phyloP scores from a whole-genome alignment of 768 basidiomycete species.

The Lactifluus hygrophoroides region DNA sequence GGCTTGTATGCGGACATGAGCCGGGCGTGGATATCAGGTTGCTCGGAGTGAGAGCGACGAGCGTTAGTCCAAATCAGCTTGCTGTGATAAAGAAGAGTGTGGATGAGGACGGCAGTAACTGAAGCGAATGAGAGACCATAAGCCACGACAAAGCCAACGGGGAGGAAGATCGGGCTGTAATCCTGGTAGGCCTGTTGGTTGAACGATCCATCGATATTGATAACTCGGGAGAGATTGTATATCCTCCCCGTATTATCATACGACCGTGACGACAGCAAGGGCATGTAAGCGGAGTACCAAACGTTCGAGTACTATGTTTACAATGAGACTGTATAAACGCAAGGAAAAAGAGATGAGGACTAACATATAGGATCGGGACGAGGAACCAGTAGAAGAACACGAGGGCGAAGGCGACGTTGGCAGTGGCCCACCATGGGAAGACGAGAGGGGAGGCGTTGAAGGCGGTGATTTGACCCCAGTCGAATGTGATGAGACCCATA shows the following conservation, averaged over 20 bases:
- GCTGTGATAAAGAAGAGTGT: constrained; percentile 66
- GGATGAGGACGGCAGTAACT: constrained; percentile 65
- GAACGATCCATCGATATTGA: constrained; percentile 46
- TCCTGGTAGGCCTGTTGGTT: constrained; percentile 44
- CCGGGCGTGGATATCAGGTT: constrained; percentile 78
- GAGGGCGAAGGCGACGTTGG: constrained; percentile 76
- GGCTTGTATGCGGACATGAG: constrained; percentile 72
- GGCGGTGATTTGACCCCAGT: constrained; percentile 66
- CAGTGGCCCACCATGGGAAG: constrained; percentile 78
- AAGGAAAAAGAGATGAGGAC: background rate
- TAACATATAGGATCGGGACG: constrained; percentile 36
- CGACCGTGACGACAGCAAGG: constrained; percentile 26
- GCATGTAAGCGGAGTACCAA: constrained; percentile 29
- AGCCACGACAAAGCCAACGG: constrained; percentile 63
- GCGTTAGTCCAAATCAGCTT: constrained; percentile 71
- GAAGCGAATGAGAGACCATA: constrained; percentile 78
- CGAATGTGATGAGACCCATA: constrained; percentile 84
- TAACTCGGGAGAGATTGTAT: constrained; percentile 53
- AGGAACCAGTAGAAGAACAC: constrained; percentile 52
- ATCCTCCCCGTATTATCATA: constrained; percentile 65
- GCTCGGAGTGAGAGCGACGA: constrained; percentile 62
- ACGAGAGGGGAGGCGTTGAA: constrained; percentile 52
- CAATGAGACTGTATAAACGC: background rate
- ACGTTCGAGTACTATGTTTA: constrained; percentile 58
- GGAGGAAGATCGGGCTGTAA: constrained; percentile 57